Base-by-base conservation (phyloP, 176 grass and related monocot species). In the Typha latifolia region DNA sequence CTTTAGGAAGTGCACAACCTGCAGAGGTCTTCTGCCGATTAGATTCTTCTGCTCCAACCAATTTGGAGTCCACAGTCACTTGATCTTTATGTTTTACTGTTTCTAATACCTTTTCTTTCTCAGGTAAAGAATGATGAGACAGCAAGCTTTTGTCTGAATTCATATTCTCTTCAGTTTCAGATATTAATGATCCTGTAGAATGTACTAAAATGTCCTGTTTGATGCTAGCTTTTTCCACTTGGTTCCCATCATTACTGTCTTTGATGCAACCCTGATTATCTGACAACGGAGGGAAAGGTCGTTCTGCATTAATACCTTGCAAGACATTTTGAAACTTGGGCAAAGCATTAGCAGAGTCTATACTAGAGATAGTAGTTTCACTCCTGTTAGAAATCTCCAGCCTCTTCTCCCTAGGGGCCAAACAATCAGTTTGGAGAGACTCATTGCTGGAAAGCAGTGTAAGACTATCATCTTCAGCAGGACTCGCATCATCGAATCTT, bases 151-250 rank as follows among this genome's bases (percentile, higher is more conserved):
- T 71, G 70, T 69, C 73, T 27, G 75, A 37, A 67, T 67, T 76
- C 66, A 63, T 56, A 27, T 73, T 72, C 81, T 57, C 65, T 80
- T 76, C 69, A 59, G 72, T 70, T 72, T 86, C 75, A 67, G 84
- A 76, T 51, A 78, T 66, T 64, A 79, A 73, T 34, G 55, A 53
- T 66, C 68, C 81, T 24, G 75, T 76, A 62, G 74, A 78, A 56
- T 74, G 52, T 62, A 76, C 76, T 29, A 74, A 51, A 0, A 66
- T 55, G 63, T 78, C 72, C 48, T 68, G 49, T 51, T 74, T 71
- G 69, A 59, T 72, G 65, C 48, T 69, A 43, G 74, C 52, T 43
- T 59, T 67, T 34, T 72, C 51, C 43, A 62, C 51, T 81, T 66
- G 27, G 43, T 72, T 61, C 65, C 73, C 48, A 23, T 14, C 43